Evolutionary conservation across 768 basidiomycete species (phyloP).

Genomic region (Naganishia vishniacii): DNA sequence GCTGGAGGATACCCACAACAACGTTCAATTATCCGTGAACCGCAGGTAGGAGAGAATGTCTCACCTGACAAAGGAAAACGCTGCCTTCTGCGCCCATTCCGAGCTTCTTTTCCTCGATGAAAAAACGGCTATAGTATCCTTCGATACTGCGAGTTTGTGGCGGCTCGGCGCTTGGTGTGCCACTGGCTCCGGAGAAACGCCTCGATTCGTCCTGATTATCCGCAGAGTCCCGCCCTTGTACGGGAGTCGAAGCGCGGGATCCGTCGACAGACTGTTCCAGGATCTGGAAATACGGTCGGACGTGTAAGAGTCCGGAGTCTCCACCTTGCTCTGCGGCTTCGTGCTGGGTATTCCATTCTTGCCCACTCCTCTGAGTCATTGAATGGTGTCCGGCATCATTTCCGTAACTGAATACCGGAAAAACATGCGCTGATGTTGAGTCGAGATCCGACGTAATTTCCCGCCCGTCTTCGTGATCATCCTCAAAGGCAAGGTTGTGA

Average conservation of each 20-base stretch:
- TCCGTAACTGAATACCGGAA: slow-evolving; percentile 7
- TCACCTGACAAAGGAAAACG: slow-evolving; percentile 79
- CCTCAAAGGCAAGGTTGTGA: not conserved
- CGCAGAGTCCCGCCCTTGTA: not conserved
- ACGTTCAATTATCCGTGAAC: not conserved
- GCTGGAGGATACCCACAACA: slow-evolving; percentile 49
- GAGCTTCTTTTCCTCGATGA: slow-evolving; percentile 77
- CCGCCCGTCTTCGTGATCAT: not conserved
- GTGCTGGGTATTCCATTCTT: not conserved
- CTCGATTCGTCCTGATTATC: not conserved
- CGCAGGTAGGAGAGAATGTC: slow-evolving; percentile 28
- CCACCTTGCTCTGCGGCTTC: not conserved
- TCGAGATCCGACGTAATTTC: not conserved
- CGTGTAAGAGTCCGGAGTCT: not conserved
- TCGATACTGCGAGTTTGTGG: slow-evolving; percentile 55
- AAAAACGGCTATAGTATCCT: slow-evolving; percentile 89
- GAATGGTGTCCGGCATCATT: not conserved
- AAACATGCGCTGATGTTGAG: not conserved
- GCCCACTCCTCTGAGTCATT: not conserved
- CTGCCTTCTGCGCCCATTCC: slow-evolving; percentile 94
- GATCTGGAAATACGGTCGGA: slow-evolving; percentile 19
- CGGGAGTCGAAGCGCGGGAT: slow-evolving; percentile 9
- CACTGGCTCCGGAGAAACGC: not conserved
- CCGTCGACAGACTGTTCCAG: slow-evolving; percentile 13
- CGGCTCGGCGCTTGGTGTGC: not conserved